A percentile compares a stretch with the other conserved stretches of the same genome.
These are phyloP conservation scores for Pleurostoma richardsiae DNA, from an alignment of 2,329 filamentous ascomycete genomes.

Conservation along the genomic window DNA sequence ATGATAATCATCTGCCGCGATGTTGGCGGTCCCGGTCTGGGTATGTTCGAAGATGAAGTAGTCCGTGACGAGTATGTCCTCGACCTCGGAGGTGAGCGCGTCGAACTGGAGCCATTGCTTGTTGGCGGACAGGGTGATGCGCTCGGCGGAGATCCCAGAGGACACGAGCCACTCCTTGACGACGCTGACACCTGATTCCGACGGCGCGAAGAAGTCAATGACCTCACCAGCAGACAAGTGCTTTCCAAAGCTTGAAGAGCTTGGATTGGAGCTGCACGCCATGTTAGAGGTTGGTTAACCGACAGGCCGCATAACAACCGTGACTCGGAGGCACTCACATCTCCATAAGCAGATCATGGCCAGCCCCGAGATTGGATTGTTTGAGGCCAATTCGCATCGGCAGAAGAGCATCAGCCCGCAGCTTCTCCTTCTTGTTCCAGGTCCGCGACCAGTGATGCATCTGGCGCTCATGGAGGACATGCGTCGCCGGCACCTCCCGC, in stretches of 20 bases:
- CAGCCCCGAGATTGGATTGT: slow-evolving; percentile 20
- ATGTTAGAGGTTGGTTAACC: slow-evolving; percentile 21
- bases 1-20: slow-evolving; percentile 37
- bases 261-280: slow-evolving; percentile 16
- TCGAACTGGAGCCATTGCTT: slow-evolving; percentile 37
- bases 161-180: slow-evolving; percentile 12
- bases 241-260: slow-evolving; percentile 26
- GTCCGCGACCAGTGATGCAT: slow-evolving; percentile 12
- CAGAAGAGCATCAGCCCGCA: slow-evolving; percentile 13
- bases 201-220: slow-evolving; percentile 27
- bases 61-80: slow-evolving; percentile 29
- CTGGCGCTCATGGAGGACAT: slow-evolving; percentile 25
- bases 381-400: slow-evolving; percentile 21
- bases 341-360: slow-evolving; percentile 23
- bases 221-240: slow-evolving; percentile 26
- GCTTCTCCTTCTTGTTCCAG: slow-evolving; percentile 19
- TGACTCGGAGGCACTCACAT: slow-evolving; percentile 9
- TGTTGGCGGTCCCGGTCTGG: slow-evolving; percentile 24
- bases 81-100: slow-evolving; percentile 27
- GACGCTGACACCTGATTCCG: slow-evolving; percentile 18
- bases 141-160: slow-evolving; percentile 10
- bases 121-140: slow-evolving; percentile 14
- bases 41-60: slow-evolving; percentile 34
- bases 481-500: slow-evolving; percentile 13
- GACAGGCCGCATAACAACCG: not conserved